Base-by-base conservation (phyloP, 23 red algal species). In the Gracilaria gracilis region DNA sequence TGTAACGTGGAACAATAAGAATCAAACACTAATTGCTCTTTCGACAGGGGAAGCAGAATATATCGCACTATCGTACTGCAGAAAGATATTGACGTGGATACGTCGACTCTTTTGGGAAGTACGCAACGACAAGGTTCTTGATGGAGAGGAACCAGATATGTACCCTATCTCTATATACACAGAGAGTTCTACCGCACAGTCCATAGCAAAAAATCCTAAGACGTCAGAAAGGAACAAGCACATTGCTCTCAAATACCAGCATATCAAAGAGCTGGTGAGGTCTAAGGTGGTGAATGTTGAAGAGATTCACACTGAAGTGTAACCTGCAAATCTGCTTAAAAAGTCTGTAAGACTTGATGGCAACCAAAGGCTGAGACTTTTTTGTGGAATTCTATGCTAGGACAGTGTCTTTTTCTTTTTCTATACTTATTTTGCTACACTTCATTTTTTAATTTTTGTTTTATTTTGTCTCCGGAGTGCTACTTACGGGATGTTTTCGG, bases 31-130 rank as follows among this genome's bases (percentile, higher is more conserved):
- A 7, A 38, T 44, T 21, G 55, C 86, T 8, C 36, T 90, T 6
- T 80, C 54, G 8, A 65, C 57, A 13, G 86, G 70, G 19, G 74
- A 90, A 80, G 54, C 86, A 34, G 74, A 90, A 48, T 90, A 80
- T 66, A 80, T 90, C 21, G 74, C 86, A 32, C 9, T 77, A 4
- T 75, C 15, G 12, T 33, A 51, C 31, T 75, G 66, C 34, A 42
- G 33, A 9, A 76, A 74, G 37, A 49, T 19, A 7, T 7, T 88
- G 12, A 37, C 32, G 6, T 88, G 84, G 84, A 14, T 88, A 54
- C 65, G 67, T 2, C 39, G 67, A 8, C 35, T 75, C 46, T 73
- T 88, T 51, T 75, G 47, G 48, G 84, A 74, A 47, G 19, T 75
- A 33, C 1, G 6, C 25, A 88, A 1, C 33, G 42, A 42, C 4